Evolutionary conservation across 1,284 basidiomycete genomes (phyloP).

Genomic region (Ganoderma multipileum): DNA sequence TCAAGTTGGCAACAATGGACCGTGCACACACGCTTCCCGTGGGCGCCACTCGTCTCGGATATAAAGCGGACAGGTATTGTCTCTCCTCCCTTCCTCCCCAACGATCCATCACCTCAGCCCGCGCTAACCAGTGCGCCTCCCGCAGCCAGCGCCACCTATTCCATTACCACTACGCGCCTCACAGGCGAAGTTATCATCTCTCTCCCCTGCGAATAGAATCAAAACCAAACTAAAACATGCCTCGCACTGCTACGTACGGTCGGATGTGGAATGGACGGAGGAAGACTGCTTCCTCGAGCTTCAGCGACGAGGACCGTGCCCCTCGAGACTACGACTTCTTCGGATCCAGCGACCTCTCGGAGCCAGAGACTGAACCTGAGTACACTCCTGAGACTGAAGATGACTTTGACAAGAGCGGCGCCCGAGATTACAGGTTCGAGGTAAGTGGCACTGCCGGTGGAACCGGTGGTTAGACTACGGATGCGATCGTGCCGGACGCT

Average conservation of each 20-base stretch:
- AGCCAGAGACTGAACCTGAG: slow-evolving; percentile 25
- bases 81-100: slow-evolving; percentile 12
- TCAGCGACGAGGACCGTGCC: slow-evolving; percentile 21
- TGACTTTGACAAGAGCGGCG: slow-evolving; percentile 21
- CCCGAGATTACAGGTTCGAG: slow-evolving; percentile 17
- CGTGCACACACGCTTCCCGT: slow-evolving; percentile 16
- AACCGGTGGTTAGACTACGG: slow-evolving; percentile 1
- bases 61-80: slow-evolving; percentile 19
- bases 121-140: slow-evolving; percentile 13
- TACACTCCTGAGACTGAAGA: slow-evolving; percentile 35
- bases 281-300: slow-evolving; percentile 9
- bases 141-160: slow-evolving; percentile 6
- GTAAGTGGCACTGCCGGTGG: slow-evolving; percentile 6
- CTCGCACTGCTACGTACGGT: slow-evolving; percentile 8
- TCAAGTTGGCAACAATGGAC: slow-evolving; percentile 17
- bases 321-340: slow-evolving; percentile 15
- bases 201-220: background rate
- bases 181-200: background rate
- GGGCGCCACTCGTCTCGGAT: slow-evolving; percentile 13
- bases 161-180: background rate
- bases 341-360: slow-evolving; percentile 28
- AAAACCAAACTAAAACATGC: slow-evolving; percentile 12
- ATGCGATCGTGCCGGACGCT: background rate
- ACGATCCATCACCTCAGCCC: slow-evolving; percentile 14
- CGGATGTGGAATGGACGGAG: slow-evolving; percentile 21